Evolutionary conservation across 2,329 filamentous ascomycete genomes (phyloP), one percentile per base, ranked within the genome.

Genomic region (Pseudopyricularia cyperi): DNA sequence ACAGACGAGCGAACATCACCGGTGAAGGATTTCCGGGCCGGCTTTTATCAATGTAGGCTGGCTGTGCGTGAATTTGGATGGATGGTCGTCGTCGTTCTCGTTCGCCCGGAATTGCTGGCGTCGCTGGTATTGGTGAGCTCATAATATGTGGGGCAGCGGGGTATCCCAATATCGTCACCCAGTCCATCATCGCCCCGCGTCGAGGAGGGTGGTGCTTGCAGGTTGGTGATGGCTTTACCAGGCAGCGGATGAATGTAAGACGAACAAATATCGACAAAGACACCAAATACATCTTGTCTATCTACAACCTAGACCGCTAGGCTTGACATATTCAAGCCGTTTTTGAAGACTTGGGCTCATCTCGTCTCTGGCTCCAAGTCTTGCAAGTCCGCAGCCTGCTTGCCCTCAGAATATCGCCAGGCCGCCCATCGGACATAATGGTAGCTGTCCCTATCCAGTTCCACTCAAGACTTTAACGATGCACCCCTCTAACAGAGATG

Each of bases 1-100:
- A 82, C 53, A 95, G 67, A 59, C 89, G 81, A 56, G 79, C 77
- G 68, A 90, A 84, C 89, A 95, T 95, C n/a, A 51, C 49, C 24
- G 33, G 4, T 37, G 15, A 19, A 33, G 15, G 7, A 22, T 44
- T 30, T 4, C 4, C 28, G 28, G 28, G 22, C 24, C 24, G 39
- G 15, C 37, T 42, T 26, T 19, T 24, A 22, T 12, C 4, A 44
- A 19, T 26, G 7, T 44, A 5, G n/a, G n/a, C n/a, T 14, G 24
- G 9, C 19, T 17, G n/a, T 42, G 22, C 22, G 2, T 24, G 17
- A 42, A 11, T 22, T 24, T 42, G 17, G 19, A 11, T 22, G 12
- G 37, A 42, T 12, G 28, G 28, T 30, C 28, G 9, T 30, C 28
- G 28, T 30, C 28, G 9, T 9, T 30, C 28, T 30, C 28, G n/a